Conservation (phyloP, 192 early-diverging fungal species). For the Coemansia sp. region DNA sequence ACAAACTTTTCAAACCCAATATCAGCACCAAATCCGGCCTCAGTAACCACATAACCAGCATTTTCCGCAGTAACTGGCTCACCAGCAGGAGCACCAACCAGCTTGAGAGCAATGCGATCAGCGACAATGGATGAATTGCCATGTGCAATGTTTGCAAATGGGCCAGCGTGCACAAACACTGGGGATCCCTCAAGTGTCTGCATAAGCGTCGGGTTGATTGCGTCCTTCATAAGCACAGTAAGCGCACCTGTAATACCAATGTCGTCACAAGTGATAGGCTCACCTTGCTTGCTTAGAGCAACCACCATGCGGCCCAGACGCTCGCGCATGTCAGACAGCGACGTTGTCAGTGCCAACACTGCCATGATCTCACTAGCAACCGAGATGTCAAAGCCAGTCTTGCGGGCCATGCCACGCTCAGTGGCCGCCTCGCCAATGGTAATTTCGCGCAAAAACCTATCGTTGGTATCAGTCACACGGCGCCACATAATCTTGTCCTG, state of each 20-base stretch:
- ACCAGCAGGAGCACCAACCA: slow-evolving; percentile 72
- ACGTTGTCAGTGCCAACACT: slow-evolving; percentile 88
- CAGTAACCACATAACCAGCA: slow-evolving; percentile 90
- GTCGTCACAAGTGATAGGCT: slow-evolving; percentile 93
- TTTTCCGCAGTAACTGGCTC: slow-evolving; percentile 44
- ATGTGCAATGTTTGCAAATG: slow-evolving; percentile 99
- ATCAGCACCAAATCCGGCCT: slow-evolving; percentile 99
- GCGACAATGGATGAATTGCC: slow-evolving; percentile 96
- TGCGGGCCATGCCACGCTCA: slow-evolving; percentile 81
- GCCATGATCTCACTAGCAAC: slow-evolving; percentile 99
- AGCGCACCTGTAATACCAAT: slow-evolving; percentile 93
- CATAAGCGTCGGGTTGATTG: slow-evolving; percentile 98
- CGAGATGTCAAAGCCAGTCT: slow-evolving; percentile 96
- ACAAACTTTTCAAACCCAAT: slow-evolving; percentile 99
- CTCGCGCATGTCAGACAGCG: slow-evolving; percentile 88
- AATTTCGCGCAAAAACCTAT: slow-evolving; percentile 91
- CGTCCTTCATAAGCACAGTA: slow-evolving; percentile 97
- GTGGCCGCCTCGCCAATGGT: slow-evolving; percentile 84
- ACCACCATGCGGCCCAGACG: slow-evolving; percentile 95
- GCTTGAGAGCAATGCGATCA: slow-evolving; percentile 93
- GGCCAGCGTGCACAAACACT: slow-evolving; percentile 97
- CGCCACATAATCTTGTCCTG: slow-evolving; percentile 95
- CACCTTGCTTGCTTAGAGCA: slow-evolving; percentile 74
- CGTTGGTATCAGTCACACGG: slow-evolving; percentile 94
- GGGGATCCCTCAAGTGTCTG: slow-evolving; percentile 99